Evolutionary conservation across 2,329 filamentous ascomycete genomes (phyloP), one percentile per base, ranked within the genome.

Genomic region (Stagonosporopsis tanaceti): DNA sequence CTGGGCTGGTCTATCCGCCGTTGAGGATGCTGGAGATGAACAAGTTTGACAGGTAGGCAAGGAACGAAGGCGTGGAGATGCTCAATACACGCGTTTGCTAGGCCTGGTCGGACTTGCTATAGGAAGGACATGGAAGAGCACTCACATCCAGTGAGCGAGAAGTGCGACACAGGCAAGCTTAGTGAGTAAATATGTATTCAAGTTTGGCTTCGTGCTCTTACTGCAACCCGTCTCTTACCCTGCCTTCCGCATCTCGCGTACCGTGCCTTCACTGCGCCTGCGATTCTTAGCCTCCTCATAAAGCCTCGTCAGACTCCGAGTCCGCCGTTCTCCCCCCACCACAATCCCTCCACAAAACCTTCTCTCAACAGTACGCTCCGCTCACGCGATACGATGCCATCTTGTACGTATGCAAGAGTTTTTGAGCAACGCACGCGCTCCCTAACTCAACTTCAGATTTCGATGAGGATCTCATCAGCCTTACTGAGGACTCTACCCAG

Each of bases 1-100:
- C 84, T 4, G 83, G 77, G 2, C 40, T 88, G 5, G 79, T 87
- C 2, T 89, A 84, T 66, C 82, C 83, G 5, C 82, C 82, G 6
- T 64, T 86, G 47, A 76, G 85, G 56, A 81, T 77, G 62, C 68
- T 80, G 60, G 85, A 87, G 70, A 71, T 84, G 41, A 81, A 78
- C 64, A 78, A 67, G 38, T 78, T 83, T 44, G 80, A 79, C 6
- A 76, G 83, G 41, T 85, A 69, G 74, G 25, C 22, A 14, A 14
- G 8, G n/a, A 11, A 7, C 17, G n/a, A 24, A 15, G 27, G 15
- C 1, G 7, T 20, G 9, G 40, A n/a, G 27, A n/a, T 44, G 12
- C 15, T 22, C 39, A 15, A 14, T n/a, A n/a, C 25, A 41, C n/a
- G 2, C 14, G 22, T 28, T 27, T 27, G 27, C 27, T 34, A 7